Conservation (phyloP, 2,329 filamentous ascomycete species). For the Calonectria pteridis region DNA sequence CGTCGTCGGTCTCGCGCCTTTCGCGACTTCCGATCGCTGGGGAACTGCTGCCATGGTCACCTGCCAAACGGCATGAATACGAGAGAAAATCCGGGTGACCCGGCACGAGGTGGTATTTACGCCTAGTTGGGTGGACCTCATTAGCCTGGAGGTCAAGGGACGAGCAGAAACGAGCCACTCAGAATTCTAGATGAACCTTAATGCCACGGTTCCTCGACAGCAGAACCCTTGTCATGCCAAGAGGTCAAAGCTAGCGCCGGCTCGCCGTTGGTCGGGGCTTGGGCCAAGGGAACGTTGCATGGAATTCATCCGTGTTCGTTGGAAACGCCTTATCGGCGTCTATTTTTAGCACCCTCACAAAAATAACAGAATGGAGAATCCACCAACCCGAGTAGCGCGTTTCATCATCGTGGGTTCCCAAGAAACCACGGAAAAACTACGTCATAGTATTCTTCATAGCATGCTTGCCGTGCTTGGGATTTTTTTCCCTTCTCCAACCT, state of each 20-base stretch:
- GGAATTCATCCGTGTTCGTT: not conserved
- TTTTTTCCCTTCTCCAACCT: not conserved
- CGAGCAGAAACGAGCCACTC: not conserved
- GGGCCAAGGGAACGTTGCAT: not conserved
- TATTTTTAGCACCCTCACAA: not conserved
- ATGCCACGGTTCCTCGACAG: not conserved
- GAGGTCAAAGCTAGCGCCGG: not conserved
- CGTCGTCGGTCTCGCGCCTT: too few relatives aligned
- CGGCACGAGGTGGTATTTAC: not conserved
- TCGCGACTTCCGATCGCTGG: not conserved
- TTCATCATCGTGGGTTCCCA: not conserved
- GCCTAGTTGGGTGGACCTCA: not conserved
- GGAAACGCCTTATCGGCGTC: not conserved
- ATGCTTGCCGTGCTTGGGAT: not conserved
- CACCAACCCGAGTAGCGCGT: not conserved
- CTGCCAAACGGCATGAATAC: not conserved
- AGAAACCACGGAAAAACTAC: not conserved
- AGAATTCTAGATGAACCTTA: not conserved
- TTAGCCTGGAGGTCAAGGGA: not conserved
- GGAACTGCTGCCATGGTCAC: not conserved
- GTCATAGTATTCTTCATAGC: not conserved
- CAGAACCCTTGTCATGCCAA: not conserved
- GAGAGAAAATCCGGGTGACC: not conserved
- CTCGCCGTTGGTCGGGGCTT: not conserved
- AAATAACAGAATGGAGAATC: not conserved